phyloP scores from a whole-genome alignment of 345 rosid species.

The Hypericum perforatum region DNA sequence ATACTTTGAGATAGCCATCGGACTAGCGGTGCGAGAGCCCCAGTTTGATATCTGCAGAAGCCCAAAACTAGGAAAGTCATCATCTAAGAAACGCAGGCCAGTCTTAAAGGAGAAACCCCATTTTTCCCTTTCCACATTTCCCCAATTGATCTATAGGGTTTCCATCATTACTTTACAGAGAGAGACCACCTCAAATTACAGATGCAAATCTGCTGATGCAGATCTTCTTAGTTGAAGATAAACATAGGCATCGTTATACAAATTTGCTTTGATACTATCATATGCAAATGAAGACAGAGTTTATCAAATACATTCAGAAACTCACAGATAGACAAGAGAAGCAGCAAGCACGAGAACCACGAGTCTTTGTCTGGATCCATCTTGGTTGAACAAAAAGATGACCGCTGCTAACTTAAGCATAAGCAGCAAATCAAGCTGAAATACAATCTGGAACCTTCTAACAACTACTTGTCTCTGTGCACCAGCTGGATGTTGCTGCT shows the following conservation, averaged over 20 bases:
- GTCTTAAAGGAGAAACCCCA: no score
- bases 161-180: no score
- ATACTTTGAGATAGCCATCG: slow-evolving; percentile 93
- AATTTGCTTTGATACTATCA: no score
- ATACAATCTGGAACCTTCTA: slow-evolving; percentile 85
- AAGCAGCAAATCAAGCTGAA: slow-evolving; percentile 84
- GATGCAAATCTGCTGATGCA: not conserved
- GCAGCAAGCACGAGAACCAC: slow-evolving; percentile 79
- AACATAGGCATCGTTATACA: no score
- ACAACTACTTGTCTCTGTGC: slow-evolving; percentile 65
- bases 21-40: slow-evolving; percentile 83
- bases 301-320: slow-evolving; percentile 9
- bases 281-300: no score
- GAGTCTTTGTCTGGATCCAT: slow-evolving; percentile 91
- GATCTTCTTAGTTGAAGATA: no score
- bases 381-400: slow-evolving; percentile 92
- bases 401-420: slow-evolving; percentile 89
- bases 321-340: slow-evolving; percentile 82
- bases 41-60: slow-evolving; percentile 80
- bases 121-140: no score
- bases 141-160: no score
- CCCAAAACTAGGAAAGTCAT: slow-evolving; percentile 4
- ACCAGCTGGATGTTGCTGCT: slow-evolving; percentile 54
- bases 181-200: not conserved
- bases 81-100: no score